These are phyloP conservation scores for Saccharomyces uvarum DNA, from an alignment of 1,139 yeast species.

Conservation along the genomic window DNA sequence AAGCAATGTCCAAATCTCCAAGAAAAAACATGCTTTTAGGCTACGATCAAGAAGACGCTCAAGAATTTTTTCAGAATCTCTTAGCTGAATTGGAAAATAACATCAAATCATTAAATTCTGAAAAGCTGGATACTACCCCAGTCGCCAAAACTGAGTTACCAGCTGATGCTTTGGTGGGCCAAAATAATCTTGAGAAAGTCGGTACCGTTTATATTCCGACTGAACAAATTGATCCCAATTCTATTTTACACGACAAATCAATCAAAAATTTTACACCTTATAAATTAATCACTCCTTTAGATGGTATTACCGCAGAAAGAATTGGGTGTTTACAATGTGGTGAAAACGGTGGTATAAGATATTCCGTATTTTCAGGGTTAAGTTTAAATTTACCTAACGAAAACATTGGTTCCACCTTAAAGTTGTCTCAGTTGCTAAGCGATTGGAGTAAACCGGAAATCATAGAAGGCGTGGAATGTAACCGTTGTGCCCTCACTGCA, in stretches of 20 bases:
- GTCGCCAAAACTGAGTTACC: slow-evolving; percentile 29
- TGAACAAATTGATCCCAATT: slow-evolving; percentile 62
- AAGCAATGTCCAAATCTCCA: slow-evolving; percentile 73
- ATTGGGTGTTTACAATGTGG: slow-evolving; percentile 88
- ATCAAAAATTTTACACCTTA: slow-evolving; percentile 42
- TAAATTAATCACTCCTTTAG: slow-evolving; percentile 74
- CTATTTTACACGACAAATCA: slow-evolving; percentile 27
- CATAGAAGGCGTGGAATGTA: slow-evolving; percentile 88
- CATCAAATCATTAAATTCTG: slow-evolving; percentile 21
- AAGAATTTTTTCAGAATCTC: slow-evolving; percentile 81
- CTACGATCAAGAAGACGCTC: slow-evolving; percentile 90
- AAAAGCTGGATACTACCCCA: slow-evolving; percentile 18
- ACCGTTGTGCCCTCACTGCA: slow-evolving; percentile 72
- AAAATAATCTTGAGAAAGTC: slow-evolving; percentile 44
- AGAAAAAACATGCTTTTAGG: slow-evolving; percentile 69
- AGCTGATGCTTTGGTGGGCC: slow-evolving; percentile 37
- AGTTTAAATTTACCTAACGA: slow-evolving; percentile 59
- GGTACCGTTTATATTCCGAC: slow-evolving; percentile 68
- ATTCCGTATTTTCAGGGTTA: slow-evolving; percentile 72
- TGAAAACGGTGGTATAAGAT: slow-evolving; percentile 85
- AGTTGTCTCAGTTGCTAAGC: slow-evolving; percentile 50
- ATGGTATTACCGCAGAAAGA: slow-evolving; percentile 78
- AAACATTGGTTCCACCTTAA: slow-evolving; percentile 36
- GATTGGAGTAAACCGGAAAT: slow-evolving; percentile 78
- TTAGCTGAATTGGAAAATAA: slow-evolving; percentile 69